Percentiles rank a stretch among this genome's conserved stretches.
Conservation (phyloP, 768 basidiomycete species). For the Mrakia blollopis region DNA sequence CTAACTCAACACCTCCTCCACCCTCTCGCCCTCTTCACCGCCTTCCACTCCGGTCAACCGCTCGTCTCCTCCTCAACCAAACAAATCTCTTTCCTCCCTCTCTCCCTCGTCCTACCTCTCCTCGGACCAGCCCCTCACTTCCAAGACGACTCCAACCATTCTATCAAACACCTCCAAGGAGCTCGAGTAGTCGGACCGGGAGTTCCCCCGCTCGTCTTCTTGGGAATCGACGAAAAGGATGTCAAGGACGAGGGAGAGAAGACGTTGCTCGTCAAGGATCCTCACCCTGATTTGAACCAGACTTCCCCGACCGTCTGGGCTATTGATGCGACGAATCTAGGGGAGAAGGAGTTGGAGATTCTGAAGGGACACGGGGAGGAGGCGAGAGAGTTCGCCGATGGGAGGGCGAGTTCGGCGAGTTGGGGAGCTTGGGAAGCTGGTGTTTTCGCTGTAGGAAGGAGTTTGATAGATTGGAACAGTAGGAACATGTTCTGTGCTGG, state of each 20-base stretch:
- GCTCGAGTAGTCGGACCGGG: neutral
- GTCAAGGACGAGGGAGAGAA: neutral
- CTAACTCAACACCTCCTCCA: slow-evolving; percentile 64
- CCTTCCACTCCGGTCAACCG: slow-evolving; percentile 70
- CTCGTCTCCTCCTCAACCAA: slow-evolving; percentile 49
- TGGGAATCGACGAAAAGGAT: slow-evolving; percentile 25
- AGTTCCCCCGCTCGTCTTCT: slow-evolving; percentile 29
- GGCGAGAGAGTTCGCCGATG: slow-evolving; percentile 26
- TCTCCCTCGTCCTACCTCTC: slow-evolving; percentile 7
- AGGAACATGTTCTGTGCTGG: slow-evolving; percentile 89
- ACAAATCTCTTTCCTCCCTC: slow-evolving; percentile 21
- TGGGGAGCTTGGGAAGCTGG: slow-evolving; percentile 65
- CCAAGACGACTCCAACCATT: slow-evolving; percentile 5
- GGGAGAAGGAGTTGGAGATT: neutral
- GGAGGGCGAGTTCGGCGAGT: slow-evolving; percentile 55
- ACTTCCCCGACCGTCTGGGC: slow-evolving; percentile 26
- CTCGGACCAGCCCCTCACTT: slow-evolving; percentile 19
- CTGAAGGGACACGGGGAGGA: neutral
- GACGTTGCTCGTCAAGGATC: slow-evolving; percentile 30
- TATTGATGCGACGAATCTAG: slow-evolving; percentile 3
- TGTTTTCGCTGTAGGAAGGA: slow-evolving; percentile 70
- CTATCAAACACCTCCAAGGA: slow-evolving; percentile 31
- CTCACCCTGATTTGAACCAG: slow-evolving; percentile 14
- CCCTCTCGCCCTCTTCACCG: slow-evolving; percentile 65
- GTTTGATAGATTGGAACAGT: slow-evolving; percentile 87